phyloP scores from a whole-genome alignment of 2,329 filamentous ascomycete species.

The Coniochaeta sp. region DNA sequence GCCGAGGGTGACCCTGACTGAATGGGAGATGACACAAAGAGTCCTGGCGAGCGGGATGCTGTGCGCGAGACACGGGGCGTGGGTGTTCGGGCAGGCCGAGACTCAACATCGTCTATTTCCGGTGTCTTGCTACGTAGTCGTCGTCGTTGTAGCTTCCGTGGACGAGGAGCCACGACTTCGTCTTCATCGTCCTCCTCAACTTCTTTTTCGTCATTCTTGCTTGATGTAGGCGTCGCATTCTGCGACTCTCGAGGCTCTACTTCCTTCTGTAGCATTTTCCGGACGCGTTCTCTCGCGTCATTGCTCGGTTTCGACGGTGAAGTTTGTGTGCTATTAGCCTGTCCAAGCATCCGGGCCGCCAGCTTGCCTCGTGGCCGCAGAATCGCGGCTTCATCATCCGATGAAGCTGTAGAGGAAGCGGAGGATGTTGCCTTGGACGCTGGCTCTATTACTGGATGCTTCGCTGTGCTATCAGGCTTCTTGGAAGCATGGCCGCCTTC shows the following conservation, averaged over 20 bases:
- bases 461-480: neutral
- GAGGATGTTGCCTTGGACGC: neutral
- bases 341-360: slow-evolving; percentile 53
- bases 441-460: neutral
- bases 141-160: slow-evolving; percentile 31
- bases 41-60: slow-evolving; percentile 11
- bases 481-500: slow-evolving; percentile 7
- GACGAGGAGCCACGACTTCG: slow-evolving; percentile 30
- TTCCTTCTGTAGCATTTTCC: slow-evolving; percentile 29
- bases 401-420: slow-evolving; percentile 2
- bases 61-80: slow-evolving; percentile 11
- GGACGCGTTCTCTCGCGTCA: slow-evolving; percentile 33
- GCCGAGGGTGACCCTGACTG: slow-evolving; percentile 22
- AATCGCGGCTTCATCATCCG: slow-evolving; percentile 34
- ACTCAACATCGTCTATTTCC: slow-evolving; percentile 13
- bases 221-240: slow-evolving; percentile 12
- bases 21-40: slow-evolving; percentile 32
- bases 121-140: slow-evolving; percentile 24
- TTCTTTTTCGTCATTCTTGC: slow-evolving; percentile 16
- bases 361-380: slow-evolving; percentile 54
- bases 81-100: neutral
- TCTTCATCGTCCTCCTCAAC: slow-evolving; percentile 30
- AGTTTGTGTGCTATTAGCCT: slow-evolving; percentile 12
- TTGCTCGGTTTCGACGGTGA: slow-evolving; percentile 17
- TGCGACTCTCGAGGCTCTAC: slow-evolving; percentile 14